phyloP scores from a whole-genome alignment of 2,329 filamentous ascomycete species.

The Ceratocystis alfenasii region DNA sequence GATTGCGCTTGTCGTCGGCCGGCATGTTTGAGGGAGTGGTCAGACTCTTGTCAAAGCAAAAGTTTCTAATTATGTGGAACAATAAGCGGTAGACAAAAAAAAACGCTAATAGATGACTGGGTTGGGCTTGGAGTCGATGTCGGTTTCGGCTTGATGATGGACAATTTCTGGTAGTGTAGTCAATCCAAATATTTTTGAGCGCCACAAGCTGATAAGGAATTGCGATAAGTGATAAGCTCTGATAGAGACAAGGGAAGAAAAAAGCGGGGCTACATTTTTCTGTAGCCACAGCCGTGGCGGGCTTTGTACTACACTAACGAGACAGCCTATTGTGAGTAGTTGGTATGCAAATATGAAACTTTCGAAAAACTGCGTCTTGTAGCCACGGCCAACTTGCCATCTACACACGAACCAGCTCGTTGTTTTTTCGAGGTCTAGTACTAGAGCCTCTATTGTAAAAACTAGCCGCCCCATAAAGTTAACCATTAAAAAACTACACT shows the following conservation, averaged over 20 bases:
- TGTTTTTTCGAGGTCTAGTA: too few species aligned
- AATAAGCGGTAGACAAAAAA: not conserved
- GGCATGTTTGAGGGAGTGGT: conserved; percentile 10
- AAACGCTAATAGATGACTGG: not conserved
- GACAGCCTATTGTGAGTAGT: too few species aligned
- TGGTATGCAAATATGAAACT: too few species aligned
- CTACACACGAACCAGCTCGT: too few species aligned
- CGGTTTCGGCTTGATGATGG: not conserved
- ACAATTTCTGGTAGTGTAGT: not conserved
- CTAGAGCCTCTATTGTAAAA: too few species aligned
- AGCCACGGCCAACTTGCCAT: too few species aligned
- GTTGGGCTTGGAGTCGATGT: not conserved
- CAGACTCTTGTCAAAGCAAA: not conserved
- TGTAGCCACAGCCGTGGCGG: not conserved
- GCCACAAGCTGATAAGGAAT: conserved; percentile 11
- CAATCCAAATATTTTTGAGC: conserved; percentile 20
- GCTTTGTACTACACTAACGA: not conserved
- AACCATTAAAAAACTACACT: too few species aligned
- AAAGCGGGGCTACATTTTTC: not conserved
- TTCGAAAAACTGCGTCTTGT: too few species aligned
- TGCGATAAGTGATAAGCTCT: conserved; percentile 10
- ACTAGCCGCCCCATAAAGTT: too few species aligned
- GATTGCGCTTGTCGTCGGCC: conserved; percentile 25
- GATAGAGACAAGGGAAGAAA: not conserved
- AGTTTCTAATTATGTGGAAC: not conserved